These are phyloP conservation scores for Mucor racemosus DNA, from an alignment of 371 early-diverging fungal genomes.

Conservation along the genomic window DNA sequence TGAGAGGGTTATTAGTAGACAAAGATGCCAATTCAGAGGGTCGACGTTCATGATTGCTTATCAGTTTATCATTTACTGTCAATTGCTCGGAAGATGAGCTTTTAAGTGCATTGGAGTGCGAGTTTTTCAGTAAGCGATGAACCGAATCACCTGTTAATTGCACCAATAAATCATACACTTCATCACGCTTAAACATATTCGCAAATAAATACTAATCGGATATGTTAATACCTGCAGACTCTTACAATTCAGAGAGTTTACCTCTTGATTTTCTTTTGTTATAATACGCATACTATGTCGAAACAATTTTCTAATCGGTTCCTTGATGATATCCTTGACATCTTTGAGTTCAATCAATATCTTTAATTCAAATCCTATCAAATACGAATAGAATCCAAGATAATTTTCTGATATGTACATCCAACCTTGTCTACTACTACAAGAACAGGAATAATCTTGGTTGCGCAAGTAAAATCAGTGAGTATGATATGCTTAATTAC, in stretches of 20 bases:
- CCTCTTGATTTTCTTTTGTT: conserved; percentile 72
- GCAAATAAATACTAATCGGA: conserved; percentile 77
- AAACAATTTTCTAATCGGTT: conserved; percentile 37
- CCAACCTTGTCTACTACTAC: conserved; percentile 90
- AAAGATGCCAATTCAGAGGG: conserved; percentile 17
- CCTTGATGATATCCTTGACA: conserved; percentile 78
- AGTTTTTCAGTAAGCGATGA: conserved; percentile 83
- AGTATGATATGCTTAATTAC: conserved; percentile 49
- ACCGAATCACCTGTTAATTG: conserved; percentile 86
- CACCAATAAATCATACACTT: conserved; percentile 82
- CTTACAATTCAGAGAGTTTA: conserved; percentile 26
- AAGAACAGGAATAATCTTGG: conserved; percentile 84
- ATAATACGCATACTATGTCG: conserved; percentile 25
- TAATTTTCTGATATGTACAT: conserved; percentile 88
- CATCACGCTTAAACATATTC: conserved; percentile 94
- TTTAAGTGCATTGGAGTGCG: conserved; percentile 61
- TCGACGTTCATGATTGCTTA: conserved; percentile 55
- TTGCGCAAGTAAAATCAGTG: conserved; percentile 16
- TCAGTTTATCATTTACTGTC: conserved; percentile 15
- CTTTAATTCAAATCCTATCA: conserved; percentile 88
- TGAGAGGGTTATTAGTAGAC: conserved; percentile 35
- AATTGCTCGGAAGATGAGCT: conserved; percentile 27
- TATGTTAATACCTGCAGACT: background rate
- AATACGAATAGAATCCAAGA: conserved; percentile 89
- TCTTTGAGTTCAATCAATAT: conserved; percentile 85